phyloP scores from a whole-genome alignment of 2,329 filamentous ascomycete genomes.

The Ilyonectria mors-panacis region DNA sequence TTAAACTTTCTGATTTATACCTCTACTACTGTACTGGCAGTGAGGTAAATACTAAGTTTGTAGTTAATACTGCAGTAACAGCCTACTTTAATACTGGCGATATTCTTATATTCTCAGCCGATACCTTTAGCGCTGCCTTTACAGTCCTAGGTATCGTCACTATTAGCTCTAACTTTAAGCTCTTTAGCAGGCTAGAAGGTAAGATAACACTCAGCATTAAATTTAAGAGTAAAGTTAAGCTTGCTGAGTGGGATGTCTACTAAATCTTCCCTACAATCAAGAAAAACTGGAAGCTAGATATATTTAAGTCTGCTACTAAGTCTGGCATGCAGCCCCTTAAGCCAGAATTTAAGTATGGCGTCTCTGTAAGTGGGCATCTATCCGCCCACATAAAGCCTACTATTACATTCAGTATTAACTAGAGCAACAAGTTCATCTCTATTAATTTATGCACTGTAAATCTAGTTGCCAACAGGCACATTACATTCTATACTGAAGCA shows the following conservation, averaged over 20 bases:
- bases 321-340: slow-evolving; percentile 18
- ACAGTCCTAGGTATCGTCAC: slow-evolving; percentile 50
- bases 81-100: slow-evolving; percentile 36
- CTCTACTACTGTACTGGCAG: slow-evolving; percentile 47
- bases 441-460: slow-evolving; percentile 19
- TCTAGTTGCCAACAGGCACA: slow-evolving; percentile 21
- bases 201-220: slow-evolving; percentile 39
- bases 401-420: slow-evolving; percentile 29
- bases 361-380: slow-evolving; percentile 12
- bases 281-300: slow-evolving; percentile 21
- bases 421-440: slow-evolving; percentile 12
- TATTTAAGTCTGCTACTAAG: background rate
- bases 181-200: slow-evolving; percentile 43
- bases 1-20: slow-evolving; percentile 48
- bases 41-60: slow-evolving; percentile 43
- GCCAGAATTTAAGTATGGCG: slow-evolving; percentile 26
- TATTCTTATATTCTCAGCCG: slow-evolving; percentile 38
- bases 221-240: slow-evolving; percentile 47
- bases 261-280: slow-evolving; percentile 18
- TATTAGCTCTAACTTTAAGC: slow-evolving; percentile 50
- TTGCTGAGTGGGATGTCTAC: slow-evolving; percentile 46
- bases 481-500: slow-evolving; percentile 27
- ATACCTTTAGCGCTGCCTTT: slow-evolving; percentile 49
- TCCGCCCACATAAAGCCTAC: slow-evolving; percentile 27
- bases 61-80: slow-evolving; percentile 45